Conservation (phyloP, 805 yeast genomes). For the Wickerhamiella allomyrinae region DNA sequence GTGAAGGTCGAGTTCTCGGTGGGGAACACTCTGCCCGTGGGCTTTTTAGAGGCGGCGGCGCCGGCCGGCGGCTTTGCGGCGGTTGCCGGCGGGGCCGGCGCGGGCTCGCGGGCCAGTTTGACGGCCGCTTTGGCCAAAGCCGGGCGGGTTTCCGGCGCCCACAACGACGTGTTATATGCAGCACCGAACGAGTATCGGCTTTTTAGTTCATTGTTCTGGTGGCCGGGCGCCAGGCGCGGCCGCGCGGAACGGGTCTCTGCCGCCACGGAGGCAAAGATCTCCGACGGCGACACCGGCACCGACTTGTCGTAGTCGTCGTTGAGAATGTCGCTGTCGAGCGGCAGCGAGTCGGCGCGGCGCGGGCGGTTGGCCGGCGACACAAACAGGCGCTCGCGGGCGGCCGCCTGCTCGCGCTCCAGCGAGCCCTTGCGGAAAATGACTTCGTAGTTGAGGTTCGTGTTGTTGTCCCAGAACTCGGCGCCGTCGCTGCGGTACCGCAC, state of each 20-base stretch:
- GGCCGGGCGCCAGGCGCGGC: constrained; percentile 1
- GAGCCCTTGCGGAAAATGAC: constrained; percentile 29
- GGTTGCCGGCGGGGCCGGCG: background rate
- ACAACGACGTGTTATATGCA: constrained; percentile 13
- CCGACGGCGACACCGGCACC: constrained; percentile 1
- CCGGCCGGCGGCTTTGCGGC: background rate
- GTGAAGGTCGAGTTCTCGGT: constrained; percentile 3
- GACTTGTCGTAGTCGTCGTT: background rate
- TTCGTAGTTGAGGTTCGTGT: constrained; percentile 42
- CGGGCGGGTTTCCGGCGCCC: background rate
- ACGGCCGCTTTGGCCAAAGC: background rate
- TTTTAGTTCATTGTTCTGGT: constrained; percentile 9
- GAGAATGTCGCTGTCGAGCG: background rate
- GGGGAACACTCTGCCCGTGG: constrained; percentile 4
- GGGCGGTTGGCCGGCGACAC: background rate
- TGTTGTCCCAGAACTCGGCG: constrained; percentile 68
- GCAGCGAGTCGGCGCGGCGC: constrained; percentile 1
- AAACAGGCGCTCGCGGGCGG: constrained; percentile 1
- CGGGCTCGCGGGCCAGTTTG: background rate
- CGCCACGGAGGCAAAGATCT: constrained; percentile 3
- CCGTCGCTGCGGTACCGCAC: constrained; percentile 37
- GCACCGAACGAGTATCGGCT: constrained; percentile 23
- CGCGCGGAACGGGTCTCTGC: constrained; percentile 2
- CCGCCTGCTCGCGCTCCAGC: constrained; percentile 4
- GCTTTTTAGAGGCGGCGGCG: background rate